phyloP scores from a whole-genome alignment of 495 filamentous ascomycete species.

The Aspergillus wentii region DNA sequence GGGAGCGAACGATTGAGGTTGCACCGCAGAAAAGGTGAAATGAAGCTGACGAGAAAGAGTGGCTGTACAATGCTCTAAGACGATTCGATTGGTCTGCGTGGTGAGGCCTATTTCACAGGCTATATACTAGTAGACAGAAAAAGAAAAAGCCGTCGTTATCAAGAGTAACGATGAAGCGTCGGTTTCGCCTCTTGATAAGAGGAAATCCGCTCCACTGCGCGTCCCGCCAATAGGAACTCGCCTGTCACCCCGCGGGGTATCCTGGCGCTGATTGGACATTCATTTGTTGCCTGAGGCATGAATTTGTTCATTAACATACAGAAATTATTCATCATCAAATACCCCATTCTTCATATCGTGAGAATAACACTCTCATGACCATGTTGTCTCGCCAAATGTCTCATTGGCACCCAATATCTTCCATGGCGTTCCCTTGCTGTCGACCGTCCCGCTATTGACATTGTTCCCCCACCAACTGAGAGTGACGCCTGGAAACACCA shows the following conservation, averaged over 20 bases:
- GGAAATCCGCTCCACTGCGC: background rate
- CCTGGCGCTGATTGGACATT: background rate
- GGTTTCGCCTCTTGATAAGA: background rate
- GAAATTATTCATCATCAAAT: too few relatives aligned
- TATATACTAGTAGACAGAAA: background rate
- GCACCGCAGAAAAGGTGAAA: too few relatives aligned
- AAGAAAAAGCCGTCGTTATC: background rate
- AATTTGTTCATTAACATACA: too few relatives aligned
- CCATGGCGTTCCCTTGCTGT: slow-evolving; percentile 13
- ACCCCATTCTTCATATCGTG: background rate
- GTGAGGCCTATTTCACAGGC: background rate
- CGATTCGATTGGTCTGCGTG: too few relatives aligned
- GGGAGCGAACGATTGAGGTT: background rate
- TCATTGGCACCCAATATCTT: slow-evolving; percentile 7
- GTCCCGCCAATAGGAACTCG: slow-evolving; percentile 1
- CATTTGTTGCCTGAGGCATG: too few relatives aligned
- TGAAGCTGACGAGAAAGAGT: too few relatives aligned
- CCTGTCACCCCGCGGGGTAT: slow-evolving; percentile 2
- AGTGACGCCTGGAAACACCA: slow-evolving; percentile 64
- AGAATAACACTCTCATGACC: slow-evolving; percentile 14
- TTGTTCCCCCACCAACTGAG: slow-evolving; percentile 74
- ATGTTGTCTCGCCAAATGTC: slow-evolving; percentile 13
- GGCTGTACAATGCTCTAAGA: too few relatives aligned
- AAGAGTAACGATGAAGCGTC: background rate
- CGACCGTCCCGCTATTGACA: slow-evolving; percentile 45